These are phyloP conservation scores for Colletotrichum liaoningense DNA, from an alignment of 2,329 filamentous ascomycete genomes.

Conservation along the genomic window DNA sequence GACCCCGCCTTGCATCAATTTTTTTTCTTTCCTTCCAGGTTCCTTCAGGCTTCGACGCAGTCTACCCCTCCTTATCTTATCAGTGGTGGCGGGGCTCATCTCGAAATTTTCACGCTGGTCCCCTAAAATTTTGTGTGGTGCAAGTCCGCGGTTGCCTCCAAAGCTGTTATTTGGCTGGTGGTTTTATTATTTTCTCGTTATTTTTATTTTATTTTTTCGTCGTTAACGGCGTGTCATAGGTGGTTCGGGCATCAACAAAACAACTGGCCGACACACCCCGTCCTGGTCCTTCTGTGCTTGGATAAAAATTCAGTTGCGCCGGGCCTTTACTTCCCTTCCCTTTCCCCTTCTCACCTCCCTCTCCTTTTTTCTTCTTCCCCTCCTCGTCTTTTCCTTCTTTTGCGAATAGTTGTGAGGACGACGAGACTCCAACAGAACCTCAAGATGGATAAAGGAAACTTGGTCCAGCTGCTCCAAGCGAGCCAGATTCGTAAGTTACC, in stretches of 20 bases:
- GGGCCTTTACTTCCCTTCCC: constrained; percentile 31
- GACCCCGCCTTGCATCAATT: constrained; percentile 35
- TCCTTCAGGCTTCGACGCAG: neutral
- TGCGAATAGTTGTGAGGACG: constrained; percentile 27
- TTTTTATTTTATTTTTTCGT: constrained; percentile 7
- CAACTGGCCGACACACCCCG: constrained; percentile 24
- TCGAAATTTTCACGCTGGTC: constrained; percentile 37
- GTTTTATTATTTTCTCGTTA: neutral
- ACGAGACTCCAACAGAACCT: constrained; percentile 26
- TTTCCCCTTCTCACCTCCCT: constrained; percentile 32
- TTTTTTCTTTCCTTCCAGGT: neutral
- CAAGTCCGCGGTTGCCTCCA: neutral
- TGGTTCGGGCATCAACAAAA: constrained; percentile 33
- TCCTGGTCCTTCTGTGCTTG: constrained; percentile 4
- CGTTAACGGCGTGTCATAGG: constrained; percentile 17
- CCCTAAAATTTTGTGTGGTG: constrained; percentile 33
- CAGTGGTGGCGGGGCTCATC: constrained; percentile 29
- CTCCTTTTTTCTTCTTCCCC: constrained; percentile 33
- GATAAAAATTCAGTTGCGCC: constrained; percentile 31
- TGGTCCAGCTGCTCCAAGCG: constrained; percentile 87
- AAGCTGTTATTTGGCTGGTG: neutral
- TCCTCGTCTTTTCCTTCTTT: constrained; percentile 30
- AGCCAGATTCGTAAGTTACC: constrained; percentile 82
- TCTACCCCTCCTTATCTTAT: constrained; percentile 35
- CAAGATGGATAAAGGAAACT: constrained; percentile 71